Evolutionary conservation across 768 basidiomycete species (phyloP), one percentile per base, ranked within the genome.

Genomic region (Chalciporus pseudorubinellus): DNA sequence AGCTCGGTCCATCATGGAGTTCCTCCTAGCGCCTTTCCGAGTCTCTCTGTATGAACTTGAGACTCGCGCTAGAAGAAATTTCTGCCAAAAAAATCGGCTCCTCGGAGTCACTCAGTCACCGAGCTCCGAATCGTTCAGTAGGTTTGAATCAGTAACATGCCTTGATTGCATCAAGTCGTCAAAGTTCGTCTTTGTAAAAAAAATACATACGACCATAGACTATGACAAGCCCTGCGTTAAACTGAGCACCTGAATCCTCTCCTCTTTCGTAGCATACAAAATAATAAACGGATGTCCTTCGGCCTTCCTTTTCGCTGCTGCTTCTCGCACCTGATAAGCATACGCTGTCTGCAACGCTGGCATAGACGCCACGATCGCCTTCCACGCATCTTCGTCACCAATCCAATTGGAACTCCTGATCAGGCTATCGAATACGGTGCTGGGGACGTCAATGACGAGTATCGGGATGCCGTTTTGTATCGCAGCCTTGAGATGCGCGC

Each of bases 371-470:
- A 75, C 62, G 34, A 90, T 74, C 2, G 72, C 52, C 66, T 83
- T 85, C 87, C 90, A 89, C 0, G 75, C 72, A 34, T 91, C 87
- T 39, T 92, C 90, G 53, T 89, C 87, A 5, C 76, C 77, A 21
- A 90, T 68, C 90, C 90, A 92, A 14, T 70, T 64, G 4, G 81
- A 62, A 31, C 66, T 80, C 60, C 73, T 77, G 24, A 76, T 74
- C 74, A 92, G 78, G 2, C 73, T 59, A 42, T 89, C 86, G 55
- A 90, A 90, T 2, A 82, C 76, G 7, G 70, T 52, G 0, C 76
- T 65, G 1, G 82, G 71, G 10, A 91, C 82, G 50, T 92, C 89
- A 13, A 92, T 75, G 2, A 82, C 88, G n/a, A 92, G 69, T 19
- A 80, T 81, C 1, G 87, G 85, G 54, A 88, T 72, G 10, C 81